Evolutionary conservation across 371 early-diverging fungal species (phyloP).

Genomic region (Nematocida minor): DNA sequence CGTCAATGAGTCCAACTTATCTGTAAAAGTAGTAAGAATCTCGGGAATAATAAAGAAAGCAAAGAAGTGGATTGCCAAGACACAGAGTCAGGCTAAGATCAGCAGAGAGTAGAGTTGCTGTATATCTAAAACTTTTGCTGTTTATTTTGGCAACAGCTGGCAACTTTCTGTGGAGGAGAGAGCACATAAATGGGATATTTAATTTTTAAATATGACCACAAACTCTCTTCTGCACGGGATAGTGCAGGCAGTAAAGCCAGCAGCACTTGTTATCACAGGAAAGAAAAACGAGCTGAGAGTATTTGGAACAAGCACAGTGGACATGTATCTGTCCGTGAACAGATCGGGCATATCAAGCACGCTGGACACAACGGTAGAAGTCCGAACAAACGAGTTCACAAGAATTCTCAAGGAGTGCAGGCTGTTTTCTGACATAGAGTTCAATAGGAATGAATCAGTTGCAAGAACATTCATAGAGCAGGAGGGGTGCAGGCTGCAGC

Average conservation of each 20-base stretch:
- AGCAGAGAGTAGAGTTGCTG: neutral
- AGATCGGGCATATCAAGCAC: neutral
- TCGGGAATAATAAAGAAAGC: conserved; percentile 37
- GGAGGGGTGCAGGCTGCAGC: conserved; percentile 6
- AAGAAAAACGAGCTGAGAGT: neutral
- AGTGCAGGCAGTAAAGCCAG: conserved; percentile 8
- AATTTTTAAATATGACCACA: neutral
- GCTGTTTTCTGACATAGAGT: conserved; percentile 29
- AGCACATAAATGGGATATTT: neutral
- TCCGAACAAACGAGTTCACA: neutral
- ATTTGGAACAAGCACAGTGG: neutral
- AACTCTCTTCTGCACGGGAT: neutral
- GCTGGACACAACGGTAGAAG: neutral
- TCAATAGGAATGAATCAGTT: neutral
- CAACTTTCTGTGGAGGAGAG: too few relatives aligned
- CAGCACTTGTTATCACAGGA: neutral
- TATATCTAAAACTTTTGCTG: neutral
- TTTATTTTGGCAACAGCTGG: too few relatives aligned
- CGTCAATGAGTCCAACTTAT: neutral
- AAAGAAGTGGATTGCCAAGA: conserved; percentile 16
- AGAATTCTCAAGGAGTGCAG: conserved; percentile 11
- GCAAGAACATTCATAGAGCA: neutral
- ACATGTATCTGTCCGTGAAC: conserved; percentile 25
- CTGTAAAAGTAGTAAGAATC: neutral
- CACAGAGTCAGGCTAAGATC: neutral